Evolutionary conservation across 2,329 filamentous ascomycete genomes (phyloP).

Genomic region (Epicoccum nigrum): DNA sequence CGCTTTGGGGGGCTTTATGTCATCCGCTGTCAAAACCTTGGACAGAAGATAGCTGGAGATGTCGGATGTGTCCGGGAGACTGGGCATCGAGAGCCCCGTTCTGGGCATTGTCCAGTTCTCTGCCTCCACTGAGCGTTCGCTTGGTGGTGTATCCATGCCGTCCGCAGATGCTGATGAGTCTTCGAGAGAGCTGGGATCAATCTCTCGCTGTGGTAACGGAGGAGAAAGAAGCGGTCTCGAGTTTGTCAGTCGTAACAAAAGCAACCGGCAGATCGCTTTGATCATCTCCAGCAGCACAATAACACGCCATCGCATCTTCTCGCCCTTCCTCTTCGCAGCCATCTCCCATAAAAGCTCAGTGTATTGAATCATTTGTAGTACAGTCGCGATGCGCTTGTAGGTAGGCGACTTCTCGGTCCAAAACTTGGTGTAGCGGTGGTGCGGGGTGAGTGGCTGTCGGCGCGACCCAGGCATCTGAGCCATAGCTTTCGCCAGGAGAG

Average conservation of each 20-base stretch:
- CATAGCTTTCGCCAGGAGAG: constrained; percentile 73
- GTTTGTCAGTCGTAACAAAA: constrained; percentile 82
- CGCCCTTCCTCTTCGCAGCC: constrained; percentile 85
- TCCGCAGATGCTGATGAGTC: constrained; percentile 54
- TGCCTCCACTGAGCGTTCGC: constrained; percentile 49
- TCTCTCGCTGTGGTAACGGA: constrained; percentile 82
- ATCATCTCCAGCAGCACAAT: constrained; percentile 83
- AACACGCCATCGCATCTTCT: constrained; percentile 82
- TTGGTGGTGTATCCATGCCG: constrained; percentile 56
- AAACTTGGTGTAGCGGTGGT: constrained; percentile 68
- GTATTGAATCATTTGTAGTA: constrained; percentile 90
- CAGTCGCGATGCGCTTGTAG: constrained; percentile 80
- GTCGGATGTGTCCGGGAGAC: constrained; percentile 78
- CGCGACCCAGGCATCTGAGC: constrained; percentile 61
- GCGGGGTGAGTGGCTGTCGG: constrained; percentile 60
- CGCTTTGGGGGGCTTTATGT: constrained; percentile 89
- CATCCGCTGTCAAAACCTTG: constrained; percentile 91
- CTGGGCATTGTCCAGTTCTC: constrained; percentile 87
- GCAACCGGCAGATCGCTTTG: constrained; percentile 82
- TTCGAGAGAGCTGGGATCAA: constrained; percentile 68
- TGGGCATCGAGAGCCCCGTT: constrained; percentile 84
- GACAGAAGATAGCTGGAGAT: constrained; percentile 86
- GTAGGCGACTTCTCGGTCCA: constrained; percentile 67
- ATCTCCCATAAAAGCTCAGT: constrained; percentile 98
- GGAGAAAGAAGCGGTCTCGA: constrained; percentile 83